phyloP scores from a whole-genome alignment of 805 yeast species.

The Zygoascus biomembranicola region DNA sequence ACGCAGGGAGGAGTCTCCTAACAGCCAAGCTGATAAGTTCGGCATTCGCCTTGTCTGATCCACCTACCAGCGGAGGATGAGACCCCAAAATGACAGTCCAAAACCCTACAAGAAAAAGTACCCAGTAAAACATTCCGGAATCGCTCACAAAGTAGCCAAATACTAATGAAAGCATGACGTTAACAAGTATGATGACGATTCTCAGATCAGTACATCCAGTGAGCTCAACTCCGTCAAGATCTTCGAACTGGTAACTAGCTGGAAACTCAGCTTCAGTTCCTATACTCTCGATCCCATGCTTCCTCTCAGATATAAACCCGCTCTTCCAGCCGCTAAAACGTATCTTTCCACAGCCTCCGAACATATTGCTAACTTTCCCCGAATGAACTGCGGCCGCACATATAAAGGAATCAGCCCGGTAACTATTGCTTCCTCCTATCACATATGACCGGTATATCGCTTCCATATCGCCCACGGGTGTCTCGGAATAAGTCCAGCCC shows the following conservation, averaged over 20 bases:
- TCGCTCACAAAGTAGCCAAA: constrained; percentile 40
- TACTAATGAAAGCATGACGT: constrained; percentile 49
- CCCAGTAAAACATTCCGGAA: constrained; percentile 54
- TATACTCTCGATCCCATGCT: constrained; percentile 45
- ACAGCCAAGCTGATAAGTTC: constrained; percentile 61
- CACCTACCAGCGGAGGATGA: constrained; percentile 49
- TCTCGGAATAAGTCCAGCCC: constrained; percentile 65
- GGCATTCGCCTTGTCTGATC: constrained; percentile 49
- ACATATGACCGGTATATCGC: constrained; percentile 64
- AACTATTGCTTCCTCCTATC: constrained; percentile 67
- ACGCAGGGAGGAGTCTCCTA: constrained; percentile 65
- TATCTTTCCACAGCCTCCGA: constrained; percentile 72
- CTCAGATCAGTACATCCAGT: constrained; percentile 67
- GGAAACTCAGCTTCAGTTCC: constrained; percentile 69
- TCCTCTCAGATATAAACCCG: constrained; percentile 44
- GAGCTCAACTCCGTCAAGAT: constrained; percentile 28
- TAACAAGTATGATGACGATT: constrained; percentile 44
- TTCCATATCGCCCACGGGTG: constrained; percentile 62
- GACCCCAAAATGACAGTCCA: constrained; percentile 79
- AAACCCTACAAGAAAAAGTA: constrained; percentile 54
- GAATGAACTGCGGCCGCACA: constrained; percentile 89
- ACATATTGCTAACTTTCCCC: constrained; percentile 61
- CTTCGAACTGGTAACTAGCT: constrained; percentile 53
- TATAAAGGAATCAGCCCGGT: constrained; percentile 81
- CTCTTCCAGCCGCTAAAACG: constrained; percentile 47